Conservation (phyloP, 2,329 filamentous ascomycete genomes). For the Cladosporium sp. region DNA sequence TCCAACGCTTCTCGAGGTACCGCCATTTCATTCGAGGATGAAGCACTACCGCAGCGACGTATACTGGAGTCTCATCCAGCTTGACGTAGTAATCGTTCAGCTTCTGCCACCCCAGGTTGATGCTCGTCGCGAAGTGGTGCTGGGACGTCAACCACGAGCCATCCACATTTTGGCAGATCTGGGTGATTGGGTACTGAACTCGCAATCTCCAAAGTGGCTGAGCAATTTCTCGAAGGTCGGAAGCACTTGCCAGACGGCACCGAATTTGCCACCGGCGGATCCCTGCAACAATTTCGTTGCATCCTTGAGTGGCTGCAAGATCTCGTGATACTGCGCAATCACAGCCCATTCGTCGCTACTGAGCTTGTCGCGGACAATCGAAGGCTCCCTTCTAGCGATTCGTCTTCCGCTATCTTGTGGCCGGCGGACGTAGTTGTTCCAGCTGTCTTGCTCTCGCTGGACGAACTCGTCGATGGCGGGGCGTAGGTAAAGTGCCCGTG, state of each 20-base stretch:
- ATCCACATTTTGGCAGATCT: slow-evolving; percentile 3
- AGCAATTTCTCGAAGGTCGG: slow-evolving; percentile 5
- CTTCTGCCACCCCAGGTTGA: slow-evolving; percentile 14
- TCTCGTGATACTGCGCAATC: slow-evolving; percentile 1
- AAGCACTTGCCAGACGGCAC: slow-evolving; percentile 7
- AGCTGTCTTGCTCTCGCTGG: not conserved
- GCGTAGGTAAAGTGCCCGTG: slow-evolving; percentile 14
- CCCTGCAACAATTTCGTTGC: slow-evolving; percentile 1
- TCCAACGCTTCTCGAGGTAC: slow-evolving; percentile 9
- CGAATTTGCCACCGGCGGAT: not conserved
- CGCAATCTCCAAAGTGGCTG: slow-evolving; percentile 1
- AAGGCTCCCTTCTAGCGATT: not conserved
- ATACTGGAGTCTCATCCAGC: slow-evolving; percentile 11
- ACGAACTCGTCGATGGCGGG: slow-evolving; percentile 14
- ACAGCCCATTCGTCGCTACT: slow-evolving; percentile 10
- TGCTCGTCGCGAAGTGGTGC: slow-evolving; percentile 4
- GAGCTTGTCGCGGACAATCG: slow-evolving; percentile 3
- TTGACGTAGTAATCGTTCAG: slow-evolving; percentile 9
- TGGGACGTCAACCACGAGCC: slow-evolving; percentile 5
- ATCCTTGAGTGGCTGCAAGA: slow-evolving; percentile 3
- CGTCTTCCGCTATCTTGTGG: not conserved
- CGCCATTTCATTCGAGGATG: slow-evolving; percentile 15
- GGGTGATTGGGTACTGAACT: not conserved
- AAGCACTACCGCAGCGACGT: slow-evolving; percentile 14
- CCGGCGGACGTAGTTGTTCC: slow-evolving; percentile 6